Evolutionary conservation across 1,284 basidiomycete species (phyloP), one percentile per base, ranked within the genome.

Genomic region (Microbotryum lychnidis-dioicae): DNA sequence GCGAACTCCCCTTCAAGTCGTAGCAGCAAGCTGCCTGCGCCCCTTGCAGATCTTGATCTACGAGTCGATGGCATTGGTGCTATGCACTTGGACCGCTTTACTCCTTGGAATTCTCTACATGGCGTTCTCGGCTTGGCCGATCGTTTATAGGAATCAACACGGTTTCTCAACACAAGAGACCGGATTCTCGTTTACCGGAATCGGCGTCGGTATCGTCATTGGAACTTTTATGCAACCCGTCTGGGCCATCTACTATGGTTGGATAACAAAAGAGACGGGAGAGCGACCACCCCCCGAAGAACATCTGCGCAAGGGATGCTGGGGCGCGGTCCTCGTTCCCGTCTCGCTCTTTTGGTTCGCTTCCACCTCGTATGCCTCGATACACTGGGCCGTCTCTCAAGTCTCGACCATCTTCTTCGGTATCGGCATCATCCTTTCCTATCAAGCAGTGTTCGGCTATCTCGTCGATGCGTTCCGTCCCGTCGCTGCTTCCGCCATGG

Each of bases 401-500:
- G 51, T 64, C 46, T 57, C 54, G 4, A 58, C 84, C 42, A 80
- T 79, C 1, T 84, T 84, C 10, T 83, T 87, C 68, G 76, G 84
- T 12, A 70, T 77, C 0, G 83, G 83, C 5, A 77, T 80, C 56
- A 80, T 83, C 55, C 85, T 82, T 67, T 79, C 82, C 31, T 89
- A 83, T 74, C 83, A 81, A 0, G 80, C 82, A 1, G 83, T 82
- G 2, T 89, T 89, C 77, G 86, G 85, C 1, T 78, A 75, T 56
- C 74, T 77, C 29, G 72, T 70, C 47, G 83, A 81, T 25, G 84
- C 86, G 0, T 89, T 87, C 72, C 81, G 86, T 14, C 87, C 87
- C 0, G 84, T 88, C 49, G 86, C 87, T 0, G 87, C 87, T 1
- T 84, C 81, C 12, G 86, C 86, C 0, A 83, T 90, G 81, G 85